Base-by-base conservation (phyloP, 2,329 filamentous ascomycete species). In the Pseudogymnoascus sp. region DNA sequence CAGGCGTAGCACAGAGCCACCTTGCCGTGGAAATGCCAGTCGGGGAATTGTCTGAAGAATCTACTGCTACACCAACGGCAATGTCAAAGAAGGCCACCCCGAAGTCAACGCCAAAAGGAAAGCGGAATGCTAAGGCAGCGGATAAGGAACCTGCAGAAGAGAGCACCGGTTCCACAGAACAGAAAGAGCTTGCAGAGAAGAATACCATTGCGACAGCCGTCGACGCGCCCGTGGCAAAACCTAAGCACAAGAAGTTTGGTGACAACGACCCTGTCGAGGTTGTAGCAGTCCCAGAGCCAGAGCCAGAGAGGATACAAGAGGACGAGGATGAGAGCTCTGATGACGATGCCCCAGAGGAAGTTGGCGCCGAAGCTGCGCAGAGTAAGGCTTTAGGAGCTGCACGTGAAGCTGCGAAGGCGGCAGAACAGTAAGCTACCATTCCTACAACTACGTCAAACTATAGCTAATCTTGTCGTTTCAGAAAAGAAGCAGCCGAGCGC, bases 331-430 rank as follows among this genome's bases (percentile, higher is more conserved):
- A 16, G n/a, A 62, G 64, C 11, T 64, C 60, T 54, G 71, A 73
- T 23, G 69, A 73, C 60, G 71, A 73, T 64, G 71, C 71, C 10
- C 71, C 71, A 42, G 71, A 73, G 62, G 70, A 68, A 21, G 67
- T 73, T 42, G 68, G 66, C 12, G 66, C 64, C 7, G 63, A 71
- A 59, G 67, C 69, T 29, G 71, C 71, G 31, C 64, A 64, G 12
- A 57, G 70, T 23, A 63, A 60, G 23, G 64, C 66, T 18, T 67
- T 66, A 37, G 62, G 31, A 21, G 69, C 67, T 51, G 65, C 67
- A 45, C 66, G 63, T 10, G 67, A 70, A n/a, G 67, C 69, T n/a
- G 66, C 67, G n/a, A 71, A 67, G 39, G 71, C 68, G 18, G 63
- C 70, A 8, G 69, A 71, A 64, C 65, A 67, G 71, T 73, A 66